Conservation (phyloP, 768 basidiomycete genomes). For the Mycena maculata region DNA sequence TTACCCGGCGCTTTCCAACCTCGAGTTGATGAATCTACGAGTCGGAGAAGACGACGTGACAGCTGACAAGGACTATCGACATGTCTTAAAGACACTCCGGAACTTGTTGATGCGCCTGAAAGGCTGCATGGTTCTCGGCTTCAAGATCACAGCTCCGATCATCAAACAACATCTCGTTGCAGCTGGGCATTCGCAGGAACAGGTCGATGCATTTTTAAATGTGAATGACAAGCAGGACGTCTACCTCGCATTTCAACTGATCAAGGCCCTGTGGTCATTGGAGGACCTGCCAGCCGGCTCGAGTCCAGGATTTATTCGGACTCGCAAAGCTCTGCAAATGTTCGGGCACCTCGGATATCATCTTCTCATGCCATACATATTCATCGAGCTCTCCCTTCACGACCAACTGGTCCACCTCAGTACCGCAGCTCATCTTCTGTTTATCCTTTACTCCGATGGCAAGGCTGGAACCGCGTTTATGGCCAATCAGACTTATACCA, state of each 20-base stretch:
- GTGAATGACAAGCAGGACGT: conserved; percentile 50
- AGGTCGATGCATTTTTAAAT: conserved; percentile 37
- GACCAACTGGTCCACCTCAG: conserved; percentile 50
- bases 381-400: conserved; percentile 40
- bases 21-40: conserved; percentile 10
- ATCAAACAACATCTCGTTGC: conserved; percentile 7
- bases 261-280: conserved; percentile 42
- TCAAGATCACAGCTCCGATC: not conserved
- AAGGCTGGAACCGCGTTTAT: conserved; percentile 36
- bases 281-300: conserved; percentile 6
- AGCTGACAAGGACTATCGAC: conserved; percentile 21
- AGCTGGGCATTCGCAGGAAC: not conserved
- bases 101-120: not conserved
- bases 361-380: conserved; percentile 45
- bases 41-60: conserved; percentile 17
- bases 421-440: conserved; percentile 44
- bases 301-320: conserved; percentile 33
- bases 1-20: not conserved
- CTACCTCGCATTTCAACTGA: conserved; percentile 38
- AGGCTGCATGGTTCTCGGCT: conserved; percentile 2
- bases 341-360: conserved; percentile 40
- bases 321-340: conserved; percentile 36
- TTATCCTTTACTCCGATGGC: conserved; percentile 32
- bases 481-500: conserved; percentile 40
- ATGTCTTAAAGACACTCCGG: not conserved